A percentile compares a stretch with the other conserved stretches of the same genome.
These are phyloP conservation scores for Pythium brassicae DNA, from an alignment of 352 stramenopile species.

Conservation along the genomic window DNA sequence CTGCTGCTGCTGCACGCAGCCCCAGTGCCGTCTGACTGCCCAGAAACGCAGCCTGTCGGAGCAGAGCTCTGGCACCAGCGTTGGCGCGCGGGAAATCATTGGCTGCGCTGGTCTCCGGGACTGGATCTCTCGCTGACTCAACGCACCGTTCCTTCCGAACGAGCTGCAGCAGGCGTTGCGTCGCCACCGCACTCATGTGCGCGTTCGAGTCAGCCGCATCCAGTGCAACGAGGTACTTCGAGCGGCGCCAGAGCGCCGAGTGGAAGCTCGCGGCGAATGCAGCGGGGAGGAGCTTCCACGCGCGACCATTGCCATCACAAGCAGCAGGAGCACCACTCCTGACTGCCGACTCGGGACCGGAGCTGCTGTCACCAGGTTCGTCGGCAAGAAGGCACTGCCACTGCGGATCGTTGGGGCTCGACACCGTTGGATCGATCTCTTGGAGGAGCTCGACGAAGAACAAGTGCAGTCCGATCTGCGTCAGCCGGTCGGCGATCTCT, in stretches of 20 bases:
- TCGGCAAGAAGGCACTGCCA: constrained; percentile 11
- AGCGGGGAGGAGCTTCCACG: constrained; percentile 36
- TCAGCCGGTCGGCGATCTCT: constrained; percentile 2
- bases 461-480: constrained; percentile 12
- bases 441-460: constrained; percentile 17
- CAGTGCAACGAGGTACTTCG: constrained; percentile 21
- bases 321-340: background rate
- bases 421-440: background rate
- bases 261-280: constrained; percentile 43
- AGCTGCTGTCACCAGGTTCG: constrained; percentile 6
- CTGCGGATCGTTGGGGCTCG: background rate
- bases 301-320: no score
- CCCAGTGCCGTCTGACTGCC: constrained; percentile 16
- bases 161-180: constrained; percentile 13
- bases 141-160: constrained; percentile 11
- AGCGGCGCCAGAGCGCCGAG: constrained; percentile 34
- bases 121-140: background rate
- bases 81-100: no score
- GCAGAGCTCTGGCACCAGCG: background rate
- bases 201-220: constrained; percentile 48
- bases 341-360: background rate
- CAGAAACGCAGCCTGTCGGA: constrained; percentile 8
- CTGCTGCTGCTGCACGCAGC: constrained; percentile 12
- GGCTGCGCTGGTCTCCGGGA: no score
- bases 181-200: constrained; percentile 37